phyloP scores from a whole-genome alignment of 2,329 filamentous ascomycete genomes.

The Knufia fluminis region DNA sequence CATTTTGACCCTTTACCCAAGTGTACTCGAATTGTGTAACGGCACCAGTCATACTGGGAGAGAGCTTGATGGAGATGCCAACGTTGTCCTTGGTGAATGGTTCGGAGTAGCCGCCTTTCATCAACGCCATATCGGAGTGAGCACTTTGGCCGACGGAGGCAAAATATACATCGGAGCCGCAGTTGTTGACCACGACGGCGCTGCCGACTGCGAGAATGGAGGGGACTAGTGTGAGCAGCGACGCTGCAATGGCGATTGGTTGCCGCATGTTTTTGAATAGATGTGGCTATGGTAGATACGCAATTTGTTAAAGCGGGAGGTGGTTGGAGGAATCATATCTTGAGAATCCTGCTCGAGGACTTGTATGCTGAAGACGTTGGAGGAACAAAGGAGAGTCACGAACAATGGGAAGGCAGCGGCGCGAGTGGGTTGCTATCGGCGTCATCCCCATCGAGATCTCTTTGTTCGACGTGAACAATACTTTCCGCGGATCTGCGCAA shows the following conservation, averaged over 20 bases:
- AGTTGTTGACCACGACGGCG: slow-evolving; percentile 33
- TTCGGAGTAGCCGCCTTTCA: slow-evolving; percentile 31
- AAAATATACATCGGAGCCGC: slow-evolving; percentile 29
- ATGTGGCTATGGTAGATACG: too few relatives aligned
- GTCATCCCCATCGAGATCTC: too few relatives aligned
- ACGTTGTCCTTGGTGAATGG: slow-evolving; percentile 27
- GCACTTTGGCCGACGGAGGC: slow-evolving; percentile 31
- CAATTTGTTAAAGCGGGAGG: too few relatives aligned
- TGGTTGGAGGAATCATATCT: too few relatives aligned
- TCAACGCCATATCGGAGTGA: slow-evolving; percentile 24
- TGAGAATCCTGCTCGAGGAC: too few relatives aligned
- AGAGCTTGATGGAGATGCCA: slow-evolving; percentile 36
- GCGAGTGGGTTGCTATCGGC: too few relatives aligned
- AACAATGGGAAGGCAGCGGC: too few relatives aligned
- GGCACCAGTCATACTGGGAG: slow-evolving; percentile 27
- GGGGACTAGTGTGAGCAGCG: slow-evolving; percentile 27
- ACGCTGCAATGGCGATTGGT: slow-evolving; percentile 12
- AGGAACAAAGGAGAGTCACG: too few relatives aligned
- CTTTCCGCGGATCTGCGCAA: too few relatives aligned
- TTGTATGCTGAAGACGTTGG: too few relatives aligned
- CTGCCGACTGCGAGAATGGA: slow-evolving; percentile 29
- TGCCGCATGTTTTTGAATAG: too few relatives aligned
- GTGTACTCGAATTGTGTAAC: slow-evolving; percentile 34
- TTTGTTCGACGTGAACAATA: too few relatives aligned
- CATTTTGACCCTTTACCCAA: slow-evolving; percentile 26